Evolutionary conservation across 2,329 filamentous ascomycete species (phyloP), one percentile per base, ranked within the genome.

Genomic region (Aureobasidium sp.): DNA sequence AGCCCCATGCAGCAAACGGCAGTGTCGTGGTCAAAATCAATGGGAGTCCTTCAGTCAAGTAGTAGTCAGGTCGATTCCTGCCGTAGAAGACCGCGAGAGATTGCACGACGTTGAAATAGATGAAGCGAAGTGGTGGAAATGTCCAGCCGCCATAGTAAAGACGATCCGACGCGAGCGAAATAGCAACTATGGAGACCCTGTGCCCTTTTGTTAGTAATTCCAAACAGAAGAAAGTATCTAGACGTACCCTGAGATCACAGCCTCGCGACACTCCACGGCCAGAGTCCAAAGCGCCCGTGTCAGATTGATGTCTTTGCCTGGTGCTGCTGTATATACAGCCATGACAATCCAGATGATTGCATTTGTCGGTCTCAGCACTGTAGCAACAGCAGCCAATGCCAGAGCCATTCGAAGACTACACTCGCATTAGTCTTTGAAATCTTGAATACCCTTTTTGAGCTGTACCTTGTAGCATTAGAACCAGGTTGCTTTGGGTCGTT

Each of bases 1-100:
- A 71, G 0, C 87, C 89, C 15, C 82, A 65, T 1, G 88, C 69
- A 9, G 85, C 83, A 71, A 96, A 96, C 0, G 92, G 92, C 1
- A 97, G 78, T 45, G 86, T 86, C 1, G 90, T 92, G 9, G 88
- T 96, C 36, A 94, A 86, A 5, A 97, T 83, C 0, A 97, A 82
- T 1, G 94, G 93, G 29, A 96, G 81, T 5, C 91, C 94, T 75
- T 99, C 92, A 0, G 89, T 88, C 34, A 96, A 76, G 73, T 97
- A 99, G 77, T 97, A 99, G 74, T 97, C 91, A 82, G 88, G 88
- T 65, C 90, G 86, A 75, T 96, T 97, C 52, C 80, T 84, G 25
- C 94, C 94, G 72, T 99, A 99, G 75, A 97, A 97, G 52, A 93
- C 84, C 29, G 94, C 91, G 6, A 99, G 81, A 8, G 89, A 89